Conservation (phyloP, 331 rosid species). For the Pyrus hybrid region DNA sequence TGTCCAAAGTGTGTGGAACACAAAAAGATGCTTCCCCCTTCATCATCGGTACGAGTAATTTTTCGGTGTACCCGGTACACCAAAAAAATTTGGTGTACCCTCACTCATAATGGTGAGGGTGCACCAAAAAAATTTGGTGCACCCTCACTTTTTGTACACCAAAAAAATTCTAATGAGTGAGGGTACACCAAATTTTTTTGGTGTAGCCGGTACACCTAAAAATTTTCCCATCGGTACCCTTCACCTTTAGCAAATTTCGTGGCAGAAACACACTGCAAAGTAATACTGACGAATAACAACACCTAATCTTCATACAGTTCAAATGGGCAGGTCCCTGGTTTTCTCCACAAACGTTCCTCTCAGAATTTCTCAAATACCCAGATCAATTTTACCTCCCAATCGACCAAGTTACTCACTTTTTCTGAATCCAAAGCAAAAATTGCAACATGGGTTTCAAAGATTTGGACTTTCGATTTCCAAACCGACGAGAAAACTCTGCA, state of each 20-base stretch:
- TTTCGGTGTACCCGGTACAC: too few relatives aligned
- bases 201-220: too few relatives aligned
- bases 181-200: too few relatives aligned
- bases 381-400: conserved; percentile 14
- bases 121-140: too few relatives aligned
- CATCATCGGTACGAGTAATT: too few relatives aligned
- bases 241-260: background rate
- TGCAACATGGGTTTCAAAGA: conserved; percentile 22
- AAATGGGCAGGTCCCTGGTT: conserved; percentile 36
- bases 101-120: too few relatives aligned
- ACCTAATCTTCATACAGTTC: background rate
- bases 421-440: conserved; percentile 1
- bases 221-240: too few relatives aligned
- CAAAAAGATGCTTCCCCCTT: background rate
- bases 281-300: background rate
- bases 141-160: too few relatives aligned
- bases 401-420: conserved; percentile 7
- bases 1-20: conserved; percentile 4
- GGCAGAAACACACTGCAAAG: background rate
- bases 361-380: conserved; percentile 21
- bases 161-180: too few relatives aligned
- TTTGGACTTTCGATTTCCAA: conserved; percentile 19
- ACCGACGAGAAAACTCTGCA: conserved; percentile 13
- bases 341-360: conserved; percentile 39
- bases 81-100: too few relatives aligned